These are phyloP conservation scores for Penicillium brevicompactum DNA, from an alignment of 2,329 filamentous ascomycete species.

Conservation along the genomic window DNA sequence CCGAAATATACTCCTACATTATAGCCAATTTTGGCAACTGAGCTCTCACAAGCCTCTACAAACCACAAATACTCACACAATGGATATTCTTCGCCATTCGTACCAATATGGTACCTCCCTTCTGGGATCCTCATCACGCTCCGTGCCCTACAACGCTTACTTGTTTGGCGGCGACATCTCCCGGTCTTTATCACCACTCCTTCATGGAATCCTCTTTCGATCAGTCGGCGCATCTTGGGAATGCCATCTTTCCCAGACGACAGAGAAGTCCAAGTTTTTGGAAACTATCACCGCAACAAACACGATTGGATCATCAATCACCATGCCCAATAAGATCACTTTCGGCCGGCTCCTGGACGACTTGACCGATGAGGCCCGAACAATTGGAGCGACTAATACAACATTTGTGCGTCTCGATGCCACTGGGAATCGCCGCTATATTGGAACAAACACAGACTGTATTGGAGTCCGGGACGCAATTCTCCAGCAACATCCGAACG, in stretches of 20 bases:
- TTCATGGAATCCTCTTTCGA: slow-evolving; percentile 11
- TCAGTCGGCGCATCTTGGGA: slow-evolving; percentile 26
- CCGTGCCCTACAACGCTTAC: not conserved
- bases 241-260: slow-evolving; percentile 10
- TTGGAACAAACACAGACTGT: slow-evolving; percentile 77
- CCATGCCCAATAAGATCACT: slow-evolving; percentile 78
- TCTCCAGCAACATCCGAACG: slow-evolving; percentile 5
- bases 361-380: slow-evolving; percentile 60
- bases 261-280: slow-evolving; percentile 5
- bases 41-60: too few species aligned
- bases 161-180: slow-evolving; percentile 17
- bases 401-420: slow-evolving; percentile 49
- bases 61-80: too few species aligned
- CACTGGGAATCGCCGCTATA: slow-evolving; percentile 39
- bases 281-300: slow-evolving; percentile 35
- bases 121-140: not conserved
- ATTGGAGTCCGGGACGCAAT: slow-evolving; percentile 66
- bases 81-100: slow-evolving; percentile 10
- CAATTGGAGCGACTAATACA: slow-evolving; percentile 23
- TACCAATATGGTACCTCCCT: slow-evolving; percentile 16
- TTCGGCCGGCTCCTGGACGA: slow-evolving; percentile 71
- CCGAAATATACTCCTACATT: not conserved
- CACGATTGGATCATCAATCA: slow-evolving; percentile 63
- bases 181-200: slow-evolving; percentile 11
- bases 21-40: not conserved